phyloP scores from a whole-genome alignment of 1,139 yeast species.

The Protomyces lactucae-debilis region DNA sequence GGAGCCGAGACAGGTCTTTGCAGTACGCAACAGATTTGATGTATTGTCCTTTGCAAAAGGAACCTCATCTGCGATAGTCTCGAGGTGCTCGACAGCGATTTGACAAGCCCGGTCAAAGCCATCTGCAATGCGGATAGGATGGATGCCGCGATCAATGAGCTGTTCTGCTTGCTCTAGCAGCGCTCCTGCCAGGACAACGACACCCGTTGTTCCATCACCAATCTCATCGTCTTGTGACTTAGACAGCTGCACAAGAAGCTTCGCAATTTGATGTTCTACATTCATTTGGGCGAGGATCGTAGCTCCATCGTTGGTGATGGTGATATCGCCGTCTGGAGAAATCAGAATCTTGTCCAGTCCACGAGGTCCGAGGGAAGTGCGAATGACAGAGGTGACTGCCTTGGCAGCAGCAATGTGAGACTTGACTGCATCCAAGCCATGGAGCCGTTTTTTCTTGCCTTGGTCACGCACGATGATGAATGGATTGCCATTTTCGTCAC shows the following conservation, averaged over 20 bases:
- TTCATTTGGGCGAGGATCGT: constrained; percentile 95
- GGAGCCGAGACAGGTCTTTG: constrained; percentile 90
- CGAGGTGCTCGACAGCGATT: constrained; percentile 74
- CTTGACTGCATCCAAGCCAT: constrained; percentile 91
- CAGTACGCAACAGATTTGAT: constrained; percentile 65
- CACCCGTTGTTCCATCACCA: constrained; percentile 99
- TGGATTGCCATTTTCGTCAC: constrained; percentile 97
- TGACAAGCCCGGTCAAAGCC: constrained; percentile 97
- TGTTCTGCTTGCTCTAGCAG: constrained; percentile 90
- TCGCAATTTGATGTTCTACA: constrained; percentile 92
- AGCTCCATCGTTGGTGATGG: constrained; percentile 98
- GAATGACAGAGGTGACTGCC: constrained; percentile 86
- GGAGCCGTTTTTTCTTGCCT: constrained; percentile 80
- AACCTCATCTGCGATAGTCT: constrained; percentile 63
- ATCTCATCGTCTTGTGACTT: constrained; percentile 97
- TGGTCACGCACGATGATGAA: constrained; percentile 96
- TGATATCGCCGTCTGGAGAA: constrained; percentile 93
- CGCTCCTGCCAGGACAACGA: constrained; percentile 93
- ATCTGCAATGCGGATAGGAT: constrained; percentile 93
- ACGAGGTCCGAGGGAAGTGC: constrained; percentile 92
- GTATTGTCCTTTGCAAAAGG: constrained; percentile 40
- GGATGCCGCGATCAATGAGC: constrained; percentile 92
- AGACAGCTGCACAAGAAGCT: constrained; percentile 85
- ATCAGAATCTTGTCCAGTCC: constrained; percentile 91
- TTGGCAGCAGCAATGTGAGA: constrained; percentile 88